Base-by-base conservation (phyloP, 2,329 filamentous ascomycete species). In the Plenodomus lindquistii region DNA sequence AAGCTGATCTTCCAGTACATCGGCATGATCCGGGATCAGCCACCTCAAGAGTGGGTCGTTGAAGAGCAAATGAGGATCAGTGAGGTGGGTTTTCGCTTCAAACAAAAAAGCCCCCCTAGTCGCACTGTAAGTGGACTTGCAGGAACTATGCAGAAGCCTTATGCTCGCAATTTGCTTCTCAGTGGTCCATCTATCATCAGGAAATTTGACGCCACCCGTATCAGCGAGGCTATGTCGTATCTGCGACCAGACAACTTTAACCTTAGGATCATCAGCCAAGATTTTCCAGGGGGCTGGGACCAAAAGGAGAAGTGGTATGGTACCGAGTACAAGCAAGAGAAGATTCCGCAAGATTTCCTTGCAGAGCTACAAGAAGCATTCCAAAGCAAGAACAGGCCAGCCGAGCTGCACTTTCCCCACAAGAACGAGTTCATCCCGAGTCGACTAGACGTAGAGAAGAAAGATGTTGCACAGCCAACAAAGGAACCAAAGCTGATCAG, bases 301-400 rank as follows among this genome's bases (percentile, higher is more conserved):
- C 77, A 86, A 69, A 95, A 88, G 67, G 94, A 99, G 76, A 91
- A 92, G 69, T 99, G 94, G 94, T 99, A 99, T 63, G 93, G 93
- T 8, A 99, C 94, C 0, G 92, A 97, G 66, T 96, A 97, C 74
- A 89, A 85, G 55, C 81, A 86, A 24, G 88, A 95, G 67, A 87
- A 85, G 66, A 89, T 99, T 29, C 86, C 92, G 0, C 69, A 80
- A 13, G 85, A 91, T 16, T 86, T 97, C 60, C 78, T 96, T 69
- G 75, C 79, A 10, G 85, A 90, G 42, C 80, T 97, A 52, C 79
- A 82, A 44, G 74, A 81, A 50, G 89, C 90, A 1, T 79, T 83
- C 22, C 73, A 82, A 1, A 81, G 81, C 37, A 76, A 79, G 19
- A 79, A 83, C 22, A 82, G 90, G 18, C 82, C 89, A 1, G 66